Conservation (phyloP, 805 yeast species). For the Barnettozyma botsteinii region DNA sequence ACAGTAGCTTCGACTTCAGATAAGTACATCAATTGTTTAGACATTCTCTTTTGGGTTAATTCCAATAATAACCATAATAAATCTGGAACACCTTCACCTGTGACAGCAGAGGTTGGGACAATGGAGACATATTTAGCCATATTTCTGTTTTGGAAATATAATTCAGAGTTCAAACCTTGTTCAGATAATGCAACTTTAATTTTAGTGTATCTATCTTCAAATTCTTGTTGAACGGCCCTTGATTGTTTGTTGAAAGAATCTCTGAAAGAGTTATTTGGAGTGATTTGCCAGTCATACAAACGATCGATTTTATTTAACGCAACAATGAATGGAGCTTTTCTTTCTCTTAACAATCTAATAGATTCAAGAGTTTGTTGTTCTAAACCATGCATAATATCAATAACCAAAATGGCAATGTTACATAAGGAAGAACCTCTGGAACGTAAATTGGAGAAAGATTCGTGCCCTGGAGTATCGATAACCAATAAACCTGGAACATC, state of each 20-base stretch:
- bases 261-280: conserved; percentile 92
- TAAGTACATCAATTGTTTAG: conserved; percentile 94
- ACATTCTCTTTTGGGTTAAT: conserved; percentile 97
- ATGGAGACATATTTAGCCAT: conserved; percentile 90
- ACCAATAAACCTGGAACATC: conserved; percentile 96
- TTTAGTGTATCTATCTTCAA: conserved; percentile 77
- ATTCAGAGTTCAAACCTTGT: conserved; percentile 96
- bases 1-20: conserved; percentile 93
- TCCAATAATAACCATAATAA: conserved; percentile 91
- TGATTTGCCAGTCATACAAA: conserved; percentile 87
- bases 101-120: conserved; percentile 97
- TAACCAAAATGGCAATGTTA: conserved; percentile 97
- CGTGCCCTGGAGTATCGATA: conserved; percentile 99
- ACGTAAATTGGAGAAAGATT: conserved; percentile 95
- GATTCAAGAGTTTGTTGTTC: conserved; percentile 98
- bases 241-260: conserved; percentile 82
- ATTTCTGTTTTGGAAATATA: conserved; percentile 92
- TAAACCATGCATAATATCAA: conserved; percentile 98
- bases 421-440: conserved; percentile 98
- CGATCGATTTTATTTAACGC: conserved; percentile 98
- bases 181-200: conserved; percentile 91
- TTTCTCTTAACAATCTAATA: conserved; percentile 82
- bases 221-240: conserved; percentile 84
- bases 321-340: conserved; percentile 97
- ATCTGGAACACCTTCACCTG: conserved; percentile 99